Evolutionary conservation across 768 basidiomycete genomes (phyloP).

Genomic region (Polyporus arcularius): DNA sequence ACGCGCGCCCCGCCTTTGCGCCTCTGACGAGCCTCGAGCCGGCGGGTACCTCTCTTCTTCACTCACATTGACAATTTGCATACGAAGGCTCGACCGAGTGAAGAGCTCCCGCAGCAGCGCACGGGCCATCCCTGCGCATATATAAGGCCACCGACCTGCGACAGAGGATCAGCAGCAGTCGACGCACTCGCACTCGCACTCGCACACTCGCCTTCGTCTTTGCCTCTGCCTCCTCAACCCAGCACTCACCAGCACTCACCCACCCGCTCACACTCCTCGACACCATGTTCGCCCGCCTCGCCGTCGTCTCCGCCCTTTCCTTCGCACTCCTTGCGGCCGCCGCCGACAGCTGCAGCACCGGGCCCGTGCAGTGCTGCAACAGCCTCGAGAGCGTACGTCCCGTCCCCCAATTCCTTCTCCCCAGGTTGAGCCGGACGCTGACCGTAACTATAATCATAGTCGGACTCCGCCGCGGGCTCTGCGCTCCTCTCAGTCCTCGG

Average conservation of each 20-base stretch:
- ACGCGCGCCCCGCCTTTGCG: not conserved
- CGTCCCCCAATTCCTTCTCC: too few relatives aligned
- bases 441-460: not conserved
- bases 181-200: not conserved
- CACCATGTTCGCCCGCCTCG: conserved; percentile 5
- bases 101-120: not conserved
- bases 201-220: not conserved
- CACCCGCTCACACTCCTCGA: not conserved
- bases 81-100: not conserved
- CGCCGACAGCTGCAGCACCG: conserved; percentile 7
- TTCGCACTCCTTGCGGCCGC: conserved; percentile 2
- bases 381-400: conserved; percentile 3
- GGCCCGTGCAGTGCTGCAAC: conserved; percentile 13
- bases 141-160: not conserved
- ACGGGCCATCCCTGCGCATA: not conserved
- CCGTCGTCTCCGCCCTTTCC: conserved; percentile 3
- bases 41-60: not conserved
- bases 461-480: not conserved
- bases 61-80: not conserved
- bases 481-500: conserved; percentile 5
- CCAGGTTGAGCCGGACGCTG: not conserved
- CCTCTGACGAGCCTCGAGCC: not conserved
- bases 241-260: not conserved
- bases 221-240: not conserved
- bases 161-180: not conserved